Percentiles rank a stretch among this genome's conserved stretches.
Evolutionary conservation across 2,329 filamentous ascomycete genomes (phyloP).

Genomic region (Plectosphaerella plurivora): DNA sequence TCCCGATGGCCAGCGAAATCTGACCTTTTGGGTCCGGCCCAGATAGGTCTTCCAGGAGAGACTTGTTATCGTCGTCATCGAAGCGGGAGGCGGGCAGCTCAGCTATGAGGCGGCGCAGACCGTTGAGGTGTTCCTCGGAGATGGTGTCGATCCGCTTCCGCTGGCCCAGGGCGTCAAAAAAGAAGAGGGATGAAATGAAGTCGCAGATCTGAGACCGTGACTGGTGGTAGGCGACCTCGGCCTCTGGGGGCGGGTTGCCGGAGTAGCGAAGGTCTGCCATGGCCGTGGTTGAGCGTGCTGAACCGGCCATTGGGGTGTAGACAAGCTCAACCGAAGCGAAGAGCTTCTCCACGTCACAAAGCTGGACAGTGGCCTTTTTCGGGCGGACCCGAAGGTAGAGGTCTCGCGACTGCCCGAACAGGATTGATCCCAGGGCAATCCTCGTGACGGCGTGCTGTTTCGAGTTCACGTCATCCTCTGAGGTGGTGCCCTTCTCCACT

Average conservation of each 20-base stretch:
- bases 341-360: slow-evolving; percentile 17
- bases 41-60: slow-evolving; percentile 44
- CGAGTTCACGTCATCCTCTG: neutral
- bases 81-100: slow-evolving; percentile 28
- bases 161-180: slow-evolving; percentile 28
- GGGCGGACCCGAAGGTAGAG: slow-evolving; percentile 34
- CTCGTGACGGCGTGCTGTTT: slow-evolving; percentile 19
- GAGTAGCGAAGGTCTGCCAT: slow-evolving; percentile 4
- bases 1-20: slow-evolving; percentile 41
- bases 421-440: slow-evolving; percentile 45
- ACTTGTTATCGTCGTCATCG: slow-evolving; percentile 34
- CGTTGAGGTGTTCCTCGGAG: slow-evolving; percentile 1
- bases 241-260: slow-evolving; percentile 6
- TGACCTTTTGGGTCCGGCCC: slow-evolving; percentile 41
- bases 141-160: slow-evolving; percentile 17
- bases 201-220: slow-evolving; percentile 44
- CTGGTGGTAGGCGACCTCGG: slow-evolving; percentile 45
- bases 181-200: slow-evolving; percentile 43
- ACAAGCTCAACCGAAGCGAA: slow-evolving; percentile 2
- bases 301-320: slow-evolving; percentile 5
- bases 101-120: slow-evolving; percentile 25
- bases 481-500: slow-evolving; percentile 26
- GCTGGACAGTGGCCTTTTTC: slow-evolving; percentile 25
- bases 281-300: neutral
- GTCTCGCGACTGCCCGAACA: slow-evolving; percentile 58